Base-by-base conservation (phyloP, 768 basidiomycete genomes). In the Amanita pallidorosea region DNA sequence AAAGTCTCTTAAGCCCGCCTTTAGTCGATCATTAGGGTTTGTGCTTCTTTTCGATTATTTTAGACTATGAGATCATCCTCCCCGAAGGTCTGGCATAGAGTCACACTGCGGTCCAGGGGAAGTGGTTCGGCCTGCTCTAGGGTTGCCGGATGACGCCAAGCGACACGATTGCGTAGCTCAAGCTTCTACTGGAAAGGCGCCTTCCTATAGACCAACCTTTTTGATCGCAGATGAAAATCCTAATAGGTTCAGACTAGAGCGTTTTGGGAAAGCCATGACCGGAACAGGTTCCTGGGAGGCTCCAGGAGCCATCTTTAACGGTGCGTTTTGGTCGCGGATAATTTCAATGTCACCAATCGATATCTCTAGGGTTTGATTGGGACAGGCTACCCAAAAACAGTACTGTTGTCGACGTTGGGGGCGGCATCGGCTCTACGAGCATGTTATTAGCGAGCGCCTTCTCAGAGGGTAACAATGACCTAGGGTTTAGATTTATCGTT, bases 251-350 rank as follows among this genome's bases (percentile, higher is more conserved):
- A 67, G 85, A 45, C 67, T 88, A 51, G 74, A 79, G 55, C 69
- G 85, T 33, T 88, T 88, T 57, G 85, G 83, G 27, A 79, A 76
- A 51, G 84, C 85, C 3, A 89, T 89, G 86, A 73, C 72, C 5
- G 84, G 82, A 17, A 83, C 85, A 5, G 74, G 71, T 23, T 76
- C 75, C 2, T 88, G 86, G 85, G 85, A 83, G 65, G 73, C 68
- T 2, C 80, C 80, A 13, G 76, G 76, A 15, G 79, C 77, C 2
- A 72, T 82, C 25, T 62, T 81, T 36, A 71, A 70, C 54, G 78
- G 81, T 77, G 49, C 17, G 70, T 61, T 8, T 47, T 18, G 27
- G 40, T 7, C 37, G 13, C 7, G 18, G 13, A 20, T 46, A 38
- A 37, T 45, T 3, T 41, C 22, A 20, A 15, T 20, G 17, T 46